These are phyloP conservation scores for Thymus quinquecostatus DNA, from an alignment of 257 asterid genomes.

Conservation along the genomic window DNA sequence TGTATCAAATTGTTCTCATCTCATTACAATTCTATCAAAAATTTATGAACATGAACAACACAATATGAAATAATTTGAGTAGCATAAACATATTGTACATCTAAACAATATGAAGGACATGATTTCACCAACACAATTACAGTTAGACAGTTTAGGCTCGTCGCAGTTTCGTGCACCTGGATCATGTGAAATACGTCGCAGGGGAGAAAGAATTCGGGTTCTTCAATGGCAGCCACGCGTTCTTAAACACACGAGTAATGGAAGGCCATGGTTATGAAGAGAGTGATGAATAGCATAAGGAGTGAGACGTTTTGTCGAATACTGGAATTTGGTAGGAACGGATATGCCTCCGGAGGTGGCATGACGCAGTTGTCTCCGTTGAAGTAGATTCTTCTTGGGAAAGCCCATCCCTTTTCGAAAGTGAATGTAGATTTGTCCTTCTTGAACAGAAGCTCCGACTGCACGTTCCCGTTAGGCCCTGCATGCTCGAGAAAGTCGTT, in stretches of 20 bases:
- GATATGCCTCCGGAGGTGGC: constrained; percentile 89
- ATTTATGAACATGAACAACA: constrained; percentile 49
- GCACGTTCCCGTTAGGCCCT: constrained; percentile 79
- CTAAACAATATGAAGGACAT: constrained; percentile 21
- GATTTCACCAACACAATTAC: constrained; percentile 29
- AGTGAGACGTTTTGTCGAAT: constrained; percentile 43
- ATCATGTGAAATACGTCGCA: constrained; percentile 9
- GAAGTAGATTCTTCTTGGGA: constrained; percentile 81
- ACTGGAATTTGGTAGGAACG: constrained; percentile 71
- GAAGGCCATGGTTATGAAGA: constrained; percentile 47
- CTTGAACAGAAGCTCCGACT: constrained; percentile 78
- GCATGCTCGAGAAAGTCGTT: constrained; percentile 77
- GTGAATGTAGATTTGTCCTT: constrained; percentile 75
- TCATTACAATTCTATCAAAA: constrained; percentile 34
- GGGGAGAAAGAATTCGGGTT: neutral
- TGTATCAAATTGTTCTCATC: constrained; percentile 21
- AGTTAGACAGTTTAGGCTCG: constrained; percentile 22
- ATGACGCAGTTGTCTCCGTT: constrained; percentile 90
- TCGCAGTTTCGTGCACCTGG: constrained; percentile 30
- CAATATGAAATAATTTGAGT: constrained; percentile 18
- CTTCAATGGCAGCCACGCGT: constrained; percentile 9
- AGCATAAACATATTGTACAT: constrained; percentile 13
- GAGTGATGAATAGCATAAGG: constrained; percentile 43
- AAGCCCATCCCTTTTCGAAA: constrained; percentile 86
- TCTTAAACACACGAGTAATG: constrained; percentile 48